Percentiles rank a stretch among this genome's conserved stretches.
Conservation (phyloP, 179 eudicot genomes). For the Vitellaria paradoxa region DNA sequence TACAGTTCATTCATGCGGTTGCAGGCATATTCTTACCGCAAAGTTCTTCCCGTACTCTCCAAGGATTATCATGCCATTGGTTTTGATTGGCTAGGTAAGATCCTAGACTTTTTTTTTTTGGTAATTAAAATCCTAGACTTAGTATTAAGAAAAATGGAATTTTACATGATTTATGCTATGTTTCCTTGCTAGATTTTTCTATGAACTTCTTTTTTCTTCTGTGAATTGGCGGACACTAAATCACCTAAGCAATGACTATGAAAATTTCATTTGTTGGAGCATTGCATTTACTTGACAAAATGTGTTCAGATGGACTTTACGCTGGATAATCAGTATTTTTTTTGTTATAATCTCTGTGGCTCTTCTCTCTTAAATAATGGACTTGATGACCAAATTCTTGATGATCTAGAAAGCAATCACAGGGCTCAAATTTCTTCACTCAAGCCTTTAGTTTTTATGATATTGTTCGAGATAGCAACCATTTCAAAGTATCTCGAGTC, state of each 20-base stretch:
- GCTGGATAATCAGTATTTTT: not conserved
- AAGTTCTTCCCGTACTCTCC: conserved; percentile 75
- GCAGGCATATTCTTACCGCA: conserved; percentile 98
- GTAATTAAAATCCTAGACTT: conserved; percentile 26
- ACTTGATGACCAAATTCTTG: not conserved
- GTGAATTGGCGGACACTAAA: not conserved
- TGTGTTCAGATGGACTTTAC: not conserved
- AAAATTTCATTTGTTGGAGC: not conserved
- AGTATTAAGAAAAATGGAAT: not conserved
- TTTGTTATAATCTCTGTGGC: not conserved
- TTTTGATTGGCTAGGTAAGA: conserved; percentile 96
- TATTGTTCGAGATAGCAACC: not conserved
- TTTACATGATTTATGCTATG: not conserved
- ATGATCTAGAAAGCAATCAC: not conserved
- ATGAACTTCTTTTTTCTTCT: not conserved
- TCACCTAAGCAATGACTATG: not conserved
- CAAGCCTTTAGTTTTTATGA: not conserved
- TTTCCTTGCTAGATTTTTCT: not conserved
- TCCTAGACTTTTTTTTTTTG: not conserved
- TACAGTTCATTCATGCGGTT: conserved; percentile 17
- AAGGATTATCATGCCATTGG: conserved; percentile 81
- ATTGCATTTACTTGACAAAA: not conserved
- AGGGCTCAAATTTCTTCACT: not conserved
- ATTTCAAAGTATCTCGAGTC: not conserved
- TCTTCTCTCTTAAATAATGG: not conserved